Percentiles rank a stretch among this genome's conserved stretches.
Conservation (phyloP, 2,329 filamentous ascomycete genomes). For the Alternaria gaisen region DNA sequence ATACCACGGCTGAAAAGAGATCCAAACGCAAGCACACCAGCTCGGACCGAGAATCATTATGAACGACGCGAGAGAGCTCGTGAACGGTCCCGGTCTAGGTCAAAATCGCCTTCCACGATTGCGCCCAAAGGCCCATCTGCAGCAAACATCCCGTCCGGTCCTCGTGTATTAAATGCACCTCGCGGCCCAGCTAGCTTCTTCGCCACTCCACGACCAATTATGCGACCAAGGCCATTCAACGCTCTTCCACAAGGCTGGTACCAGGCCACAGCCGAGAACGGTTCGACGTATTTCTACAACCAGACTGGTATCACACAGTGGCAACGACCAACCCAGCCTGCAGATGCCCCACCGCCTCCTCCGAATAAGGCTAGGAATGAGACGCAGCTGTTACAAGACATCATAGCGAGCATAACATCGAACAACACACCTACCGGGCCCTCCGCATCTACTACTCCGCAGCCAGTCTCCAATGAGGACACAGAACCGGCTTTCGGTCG, state of each 20-base stretch:
- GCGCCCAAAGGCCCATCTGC: constrained; percentile 55
- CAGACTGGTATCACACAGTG: constrained; percentile 78
- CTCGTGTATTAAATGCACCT: constrained; percentile 64
- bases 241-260: constrained; percentile 88
- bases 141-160: constrained; percentile 52
- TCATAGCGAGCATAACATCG: constrained; percentile 79
- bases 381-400: constrained; percentile 78
- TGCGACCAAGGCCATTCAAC: constrained; percentile 62
- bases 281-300: constrained; percentile 86
- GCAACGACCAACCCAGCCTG: constrained; percentile 76
- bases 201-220: constrained; percentile 60
- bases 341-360: constrained; percentile 66
- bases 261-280: constrained; percentile 70
- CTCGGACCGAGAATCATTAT: constrained; percentile 63
- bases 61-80: constrained; percentile 64
- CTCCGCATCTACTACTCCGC: constrained; percentile 71
- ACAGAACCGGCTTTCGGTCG: constrained; percentile 61
- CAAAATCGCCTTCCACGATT: constrained; percentile 55
- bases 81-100: constrained; percentile 59
- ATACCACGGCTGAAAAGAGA: constrained; percentile 91
- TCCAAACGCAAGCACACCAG: constrained; percentile 62
- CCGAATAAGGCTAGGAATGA: constrained; percentile 72
- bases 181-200: constrained; percentile 60
- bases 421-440: constrained; percentile 63
- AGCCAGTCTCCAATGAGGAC: constrained; percentile 64